These are phyloP conservation scores for Schwanniomyces sp. DNA, from an alignment of 805 yeast genomes.

Conservation along the genomic window DNA sequence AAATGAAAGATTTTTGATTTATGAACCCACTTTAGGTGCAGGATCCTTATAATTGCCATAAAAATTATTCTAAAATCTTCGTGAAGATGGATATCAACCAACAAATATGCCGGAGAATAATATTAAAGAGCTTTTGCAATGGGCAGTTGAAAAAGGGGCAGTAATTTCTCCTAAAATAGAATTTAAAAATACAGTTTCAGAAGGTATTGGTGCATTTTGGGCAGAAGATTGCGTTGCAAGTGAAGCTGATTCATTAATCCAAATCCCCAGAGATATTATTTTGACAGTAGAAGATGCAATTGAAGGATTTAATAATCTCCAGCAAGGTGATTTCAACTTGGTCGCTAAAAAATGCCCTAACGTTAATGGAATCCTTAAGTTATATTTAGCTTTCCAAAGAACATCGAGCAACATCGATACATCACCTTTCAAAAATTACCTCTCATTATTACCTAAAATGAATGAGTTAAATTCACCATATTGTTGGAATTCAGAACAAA, in stretches of 20 bases:
- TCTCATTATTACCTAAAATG: constrained; percentile 34
- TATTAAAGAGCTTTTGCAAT: constrained; percentile 18
- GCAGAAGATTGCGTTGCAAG: constrained; percentile 1
- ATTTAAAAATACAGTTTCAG: constrained; percentile 19
- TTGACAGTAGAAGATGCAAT: constrained; percentile 25
- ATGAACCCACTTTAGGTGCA: background rate
- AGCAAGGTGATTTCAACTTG: constrained; percentile 1
- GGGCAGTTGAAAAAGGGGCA: constrained; percentile 35
- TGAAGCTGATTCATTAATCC: constrained; percentile 10
- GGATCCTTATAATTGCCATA: background rate
- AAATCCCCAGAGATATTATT: constrained; percentile 17
- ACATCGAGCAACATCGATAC: constrained; percentile 7
- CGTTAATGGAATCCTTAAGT: constrained; percentile 32
- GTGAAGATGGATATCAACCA: background rate
- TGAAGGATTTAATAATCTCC: constrained; percentile 12
- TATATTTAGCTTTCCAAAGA: constrained; percentile 33
- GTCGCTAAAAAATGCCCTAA: constrained; percentile 15
- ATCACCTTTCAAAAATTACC: constrained; percentile 28
- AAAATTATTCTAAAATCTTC: too few relatives aligned
- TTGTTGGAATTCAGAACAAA: constrained; percentile 59
- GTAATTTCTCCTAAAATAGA: constrained; percentile 17
- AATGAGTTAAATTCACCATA: constrained; percentile 58
- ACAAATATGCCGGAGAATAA: background rate
- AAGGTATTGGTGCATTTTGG: constrained; percentile 27
- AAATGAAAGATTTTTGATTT: background rate